Base-by-base conservation (phyloP, 441 rosid species). In the Populus hybrid region DNA sequence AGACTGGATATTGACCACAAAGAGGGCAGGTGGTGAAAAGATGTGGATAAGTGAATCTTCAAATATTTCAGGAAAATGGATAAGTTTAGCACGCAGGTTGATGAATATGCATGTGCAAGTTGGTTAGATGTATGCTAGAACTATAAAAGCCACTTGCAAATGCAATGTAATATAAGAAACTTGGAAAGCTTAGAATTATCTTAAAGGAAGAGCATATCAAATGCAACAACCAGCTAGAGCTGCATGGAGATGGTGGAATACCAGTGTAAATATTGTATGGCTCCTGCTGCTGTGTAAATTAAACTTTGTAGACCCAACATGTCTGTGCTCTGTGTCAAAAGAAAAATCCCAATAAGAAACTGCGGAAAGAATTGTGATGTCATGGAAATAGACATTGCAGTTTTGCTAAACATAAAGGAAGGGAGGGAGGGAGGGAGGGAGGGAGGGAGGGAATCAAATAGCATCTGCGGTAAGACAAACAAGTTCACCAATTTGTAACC, bases 251-350 rank as follows among this genome's bases (percentile, higher is more conserved):
- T 76, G 75, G 32, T 30, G 83, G n/a, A 76, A 57, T 88, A 97
- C 99, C 96, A 97, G 87, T 34, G 99, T 97, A 83, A 97, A 97
- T 81, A 97, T 92, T 70, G 99, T 95, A 86, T 97, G 99, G 87
- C 99, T 95, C 83, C 99, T 87, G 91, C 99, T 97, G 91, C 99
- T 97, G 63, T 87, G 97, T 80, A 97, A 79, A 88, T 97, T 97
- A 86, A 95, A 97, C 80, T 89, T 97, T 73, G 99, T 97, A 57
- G 99, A 95, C 59, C 99, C 99, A 83, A 97, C 97, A 80, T 97
- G 99, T 66, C 99, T 90, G 85, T 97, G 99, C 84, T 97, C 99
- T 95, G 93, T 81, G 46, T 77, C 82, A 82, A 80, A 66, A 77
- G 75, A 34, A 76, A 77, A 81, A 79, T 71, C 35, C 73, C 32